Conservation (phyloP, 805 yeast genomes). For the Metschnikowia cubensis region DNA sequence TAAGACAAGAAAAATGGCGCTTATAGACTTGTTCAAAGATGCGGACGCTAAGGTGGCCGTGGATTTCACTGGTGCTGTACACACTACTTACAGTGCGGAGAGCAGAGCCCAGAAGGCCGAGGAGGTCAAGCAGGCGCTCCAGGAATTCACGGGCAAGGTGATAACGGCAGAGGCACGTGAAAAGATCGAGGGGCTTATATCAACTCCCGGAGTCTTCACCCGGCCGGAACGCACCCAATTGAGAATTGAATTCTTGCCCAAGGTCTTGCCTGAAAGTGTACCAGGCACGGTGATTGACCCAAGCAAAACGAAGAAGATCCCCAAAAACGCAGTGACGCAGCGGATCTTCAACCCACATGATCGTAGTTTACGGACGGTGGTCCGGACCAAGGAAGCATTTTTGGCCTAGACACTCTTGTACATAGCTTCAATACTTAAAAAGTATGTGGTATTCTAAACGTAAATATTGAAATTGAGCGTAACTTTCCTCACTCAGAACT, state of each 20-base stretch:
- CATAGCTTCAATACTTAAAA: slow-evolving; percentile 3
- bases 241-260: slow-evolving; percentile 49
- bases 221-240: slow-evolving; percentile 35
- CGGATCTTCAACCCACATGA: slow-evolving; percentile 60
- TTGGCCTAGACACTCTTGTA: slow-evolving; percentile 9
- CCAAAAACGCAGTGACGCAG: slow-evolving; percentile 47
- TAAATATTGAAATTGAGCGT: too few relatives aligned
- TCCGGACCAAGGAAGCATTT: slow-evolving; percentile 53
- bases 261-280: slow-evolving; percentile 49
- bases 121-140: slow-evolving; percentile 21
- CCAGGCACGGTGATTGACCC: slow-evolving; percentile 36
- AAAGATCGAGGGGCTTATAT: slow-evolving; percentile 42
- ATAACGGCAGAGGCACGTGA: slow-evolving; percentile 36
- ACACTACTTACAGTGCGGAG: slow-evolving; percentile 32
- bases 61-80: slow-evolving; percentile 42
- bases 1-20: slow-evolving; percentile 22
- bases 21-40: slow-evolving; percentile 32
- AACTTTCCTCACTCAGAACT: too few relatives aligned
- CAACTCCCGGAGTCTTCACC: slow-evolving; percentile 38
- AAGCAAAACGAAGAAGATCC: slow-evolving; percentile 37
- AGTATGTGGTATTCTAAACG: too few relatives aligned
- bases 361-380: slow-evolving; percentile 48
- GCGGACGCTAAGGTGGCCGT: slow-evolving; percentile 44
- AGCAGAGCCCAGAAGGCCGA: slow-evolving; percentile 22
- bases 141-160: slow-evolving; percentile 20